These are phyloP conservation scores for Chytriomyces hyalinus DNA, from an alignment of 192 early-diverging fungal species.

Conservation along the genomic window DNA sequence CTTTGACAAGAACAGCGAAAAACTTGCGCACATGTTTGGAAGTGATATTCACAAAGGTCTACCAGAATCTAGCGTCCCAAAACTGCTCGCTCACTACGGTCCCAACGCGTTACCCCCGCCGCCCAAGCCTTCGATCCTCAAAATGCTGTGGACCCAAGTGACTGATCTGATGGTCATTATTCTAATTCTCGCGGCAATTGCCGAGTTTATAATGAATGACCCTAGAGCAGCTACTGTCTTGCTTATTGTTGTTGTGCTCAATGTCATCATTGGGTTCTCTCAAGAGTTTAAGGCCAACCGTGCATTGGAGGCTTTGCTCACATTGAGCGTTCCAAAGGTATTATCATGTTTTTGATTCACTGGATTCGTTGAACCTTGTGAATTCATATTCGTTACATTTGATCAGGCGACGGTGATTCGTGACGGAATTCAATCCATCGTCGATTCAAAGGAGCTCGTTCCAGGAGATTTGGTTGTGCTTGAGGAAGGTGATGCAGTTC, in stretches of 20 bases:
- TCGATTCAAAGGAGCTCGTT: conserved; percentile 81
- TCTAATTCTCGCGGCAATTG: conserved; percentile 77
- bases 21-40: conserved; percentile 84
- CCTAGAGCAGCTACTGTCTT: conserved; percentile 65
- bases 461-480: conserved; percentile 91
- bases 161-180: conserved; percentile 96
- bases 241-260: conserved; percentile 79
- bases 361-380: neutral
- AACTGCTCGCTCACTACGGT: conserved; percentile 81
- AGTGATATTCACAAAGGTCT: conserved; percentile 74
- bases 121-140: conserved; percentile 67
- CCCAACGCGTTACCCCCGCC: conserved; percentile 82
- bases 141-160: conserved; percentile 85
- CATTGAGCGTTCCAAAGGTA: conserved; percentile 79
- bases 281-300: conserved; percentile 94
- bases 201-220: conserved; percentile 51
- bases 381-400: conserved; percentile 6
- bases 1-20: conserved; percentile 92
- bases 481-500: conserved; percentile 92
- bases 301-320: conserved; percentile 90
- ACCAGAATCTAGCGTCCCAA: conserved; percentile 56
- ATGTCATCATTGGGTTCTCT: conserved; percentile 82
- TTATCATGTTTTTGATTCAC: conserved; percentile 16
- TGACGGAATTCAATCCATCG: conserved; percentile 70
- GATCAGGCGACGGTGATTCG: conserved; percentile 81